Evolutionary conservation across 805 yeast species (phyloP), one percentile per base, ranked within the genome.

Genomic region (Candida golubevii): DNA sequence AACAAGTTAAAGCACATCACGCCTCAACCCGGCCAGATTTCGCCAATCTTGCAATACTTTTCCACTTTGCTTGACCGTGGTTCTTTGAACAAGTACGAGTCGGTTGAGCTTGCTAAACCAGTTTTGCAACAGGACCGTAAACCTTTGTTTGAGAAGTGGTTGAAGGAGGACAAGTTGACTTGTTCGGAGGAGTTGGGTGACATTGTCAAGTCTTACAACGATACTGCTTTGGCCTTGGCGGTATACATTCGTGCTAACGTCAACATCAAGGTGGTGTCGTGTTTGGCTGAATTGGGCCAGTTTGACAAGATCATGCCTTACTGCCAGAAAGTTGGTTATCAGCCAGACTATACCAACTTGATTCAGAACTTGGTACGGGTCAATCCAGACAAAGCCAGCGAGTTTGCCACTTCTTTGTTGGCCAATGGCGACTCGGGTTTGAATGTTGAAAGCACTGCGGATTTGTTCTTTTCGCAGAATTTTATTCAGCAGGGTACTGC

Each of bases 161-260:
- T 93, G 65, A 85, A 84, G 64, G 98, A 93, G 67, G 95, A 89
- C 63, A 93, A 93, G 67, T 78, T 93, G 54, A 90, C 91, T 50
- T 82, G 85, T 41, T 87, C 96, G n/a, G 99, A 93, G 71, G 97
- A 90, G 67, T 78, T 93, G 53, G 99, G 99, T 72, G 99, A 93
- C 63, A 78, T 89, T 59, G 93, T 93, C 51, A 88, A 91, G 60
- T 88, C 95, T 37, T 80, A 79, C 60, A 68, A 64, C 49, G 97
- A 91, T 57, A 70, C 85, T 11, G 79, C 90, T 27, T 74, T 93
- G 54, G 96, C 98, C 6, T 74, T 93, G 57, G 95, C 95, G 23
- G 90, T 95, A 50, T 93, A 91, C 66, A 74, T 89, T 60, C 81
- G 93, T 56, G 82, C 96, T 28, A 77, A 85, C 47, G 78, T 79